A percentile compares a stretch with the other conserved stretches of the same genome.
Evolutionary conservation across 768 basidiomycete species (phyloP).

Genomic region (Lentinula raphanica): DNA sequence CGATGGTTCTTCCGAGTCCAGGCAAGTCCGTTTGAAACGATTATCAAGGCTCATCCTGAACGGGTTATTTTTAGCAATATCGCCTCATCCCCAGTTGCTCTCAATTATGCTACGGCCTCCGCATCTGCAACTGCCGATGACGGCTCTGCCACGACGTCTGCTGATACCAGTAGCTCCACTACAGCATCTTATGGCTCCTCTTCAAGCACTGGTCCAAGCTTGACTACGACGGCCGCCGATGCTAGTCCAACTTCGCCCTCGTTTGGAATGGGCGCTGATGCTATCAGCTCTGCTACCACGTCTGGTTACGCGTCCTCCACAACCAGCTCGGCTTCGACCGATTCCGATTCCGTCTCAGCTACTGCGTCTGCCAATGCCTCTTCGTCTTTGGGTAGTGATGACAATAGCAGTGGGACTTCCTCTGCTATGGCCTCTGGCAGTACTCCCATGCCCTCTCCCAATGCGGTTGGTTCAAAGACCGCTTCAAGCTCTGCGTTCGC

Average conservation of each 20-base stretch:
- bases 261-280: too few species aligned
- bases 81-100: neutral
- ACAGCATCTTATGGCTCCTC: neutral
- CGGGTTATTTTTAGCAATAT: too few species aligned
- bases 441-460: neutral
- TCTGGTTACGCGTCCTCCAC: too few species aligned
- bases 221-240: neutral
- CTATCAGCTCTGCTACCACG: too few species aligned
- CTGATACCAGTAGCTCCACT: neutral
- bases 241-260: too few species aligned
- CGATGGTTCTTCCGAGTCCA: neutral
- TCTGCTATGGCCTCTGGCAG: neutral
- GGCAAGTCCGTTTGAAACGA: neutral
- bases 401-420: neutral
- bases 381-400: neutral
- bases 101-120: neutral
- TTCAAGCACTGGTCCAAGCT: neutral
- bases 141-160: neutral
- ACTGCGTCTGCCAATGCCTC: neutral
- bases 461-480: neutral
- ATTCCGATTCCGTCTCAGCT: too few species aligned
- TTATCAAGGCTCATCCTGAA: too few species aligned
- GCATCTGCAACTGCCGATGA: neutral
- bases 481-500: neutral
- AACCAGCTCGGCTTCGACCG: too few species aligned